phyloP scores from a whole-genome alignment of 148 eudicot genomes.

The Silene latifolia region DNA sequence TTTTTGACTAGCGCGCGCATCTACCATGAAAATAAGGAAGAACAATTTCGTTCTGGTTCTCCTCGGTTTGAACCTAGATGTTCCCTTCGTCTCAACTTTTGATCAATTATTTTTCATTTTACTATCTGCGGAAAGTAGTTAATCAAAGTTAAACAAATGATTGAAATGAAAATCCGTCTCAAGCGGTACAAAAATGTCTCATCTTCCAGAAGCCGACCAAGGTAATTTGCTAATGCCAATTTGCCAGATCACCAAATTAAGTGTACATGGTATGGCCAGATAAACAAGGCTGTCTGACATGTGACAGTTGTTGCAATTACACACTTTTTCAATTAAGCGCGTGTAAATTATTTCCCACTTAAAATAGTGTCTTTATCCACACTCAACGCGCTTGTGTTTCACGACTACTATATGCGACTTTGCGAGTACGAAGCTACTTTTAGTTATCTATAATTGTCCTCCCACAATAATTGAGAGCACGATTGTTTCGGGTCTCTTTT shows the following conservation, averaged over 20 bases:
- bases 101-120: too few relatives aligned
- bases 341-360: not conserved
- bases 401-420: not conserved
- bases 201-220: too few relatives aligned
- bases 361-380: not conserved
- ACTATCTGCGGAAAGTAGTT: too few relatives aligned
- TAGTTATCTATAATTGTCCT: constrained; percentile 8
- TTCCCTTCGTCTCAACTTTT: too few relatives aligned
- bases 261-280: constrained; percentile 9
- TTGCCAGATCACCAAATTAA: too few relatives aligned
- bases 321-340: constrained; percentile 4
- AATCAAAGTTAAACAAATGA: too few relatives aligned
- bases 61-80: too few relatives aligned
- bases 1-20: not conserved
- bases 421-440: not conserved
- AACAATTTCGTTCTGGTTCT: too few relatives aligned
- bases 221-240: too few relatives aligned
- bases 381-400: not conserved
- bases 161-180: too few relatives aligned
- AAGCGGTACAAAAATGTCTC: too few relatives aligned
- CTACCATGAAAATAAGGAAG: not conserved
- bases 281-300: constrained; percentile 25
- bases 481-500: constrained; percentile 19
- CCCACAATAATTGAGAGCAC: constrained; percentile 16
- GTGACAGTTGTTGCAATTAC: constrained; percentile 13